Conservation (phyloP, 2,329 filamentous ascomycete species). For the Verticillium alfalfae region DNA sequence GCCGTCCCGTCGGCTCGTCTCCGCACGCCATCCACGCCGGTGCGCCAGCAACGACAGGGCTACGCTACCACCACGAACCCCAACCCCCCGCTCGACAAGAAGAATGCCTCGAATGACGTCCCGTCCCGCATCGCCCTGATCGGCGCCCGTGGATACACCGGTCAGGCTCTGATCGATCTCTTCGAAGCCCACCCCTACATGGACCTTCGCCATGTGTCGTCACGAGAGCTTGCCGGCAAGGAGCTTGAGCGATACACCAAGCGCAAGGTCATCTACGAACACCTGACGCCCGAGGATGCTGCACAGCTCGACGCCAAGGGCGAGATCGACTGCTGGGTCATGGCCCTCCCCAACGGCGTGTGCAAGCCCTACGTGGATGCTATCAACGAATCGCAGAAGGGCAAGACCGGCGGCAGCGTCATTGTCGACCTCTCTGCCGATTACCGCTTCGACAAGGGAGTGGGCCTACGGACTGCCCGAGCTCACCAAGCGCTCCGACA, state of each 20-base stretch:
- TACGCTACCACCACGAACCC: too few relatives aligned
- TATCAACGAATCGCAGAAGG: constrained; percentile 63
- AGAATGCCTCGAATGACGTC: constrained; percentile 73
- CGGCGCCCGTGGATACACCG: constrained; percentile 89
- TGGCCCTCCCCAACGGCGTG: constrained; percentile 84
- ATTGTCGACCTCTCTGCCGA: constrained; percentile 96
- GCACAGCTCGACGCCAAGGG: constrained; percentile 76
- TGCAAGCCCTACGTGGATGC: constrained; percentile 93
- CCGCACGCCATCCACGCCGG: too few relatives aligned
- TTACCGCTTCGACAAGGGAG: constrained; percentile 74
- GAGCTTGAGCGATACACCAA: constrained; percentile 87
- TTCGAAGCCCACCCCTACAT: constrained; percentile 85
- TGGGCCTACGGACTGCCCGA: constrained; percentile 94
- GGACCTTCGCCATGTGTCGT: constrained; percentile 87
- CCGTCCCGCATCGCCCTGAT: constrained; percentile 60
- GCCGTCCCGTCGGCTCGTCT: too few relatives aligned
- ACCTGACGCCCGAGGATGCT: constrained; percentile 80
- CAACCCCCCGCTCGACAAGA: constrained; percentile 36
- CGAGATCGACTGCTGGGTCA: constrained; percentile 92
- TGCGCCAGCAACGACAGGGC: too few relatives aligned
- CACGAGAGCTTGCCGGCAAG: constrained; percentile 83
- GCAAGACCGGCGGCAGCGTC: constrained; percentile 54
- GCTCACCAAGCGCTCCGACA: constrained; percentile 68
- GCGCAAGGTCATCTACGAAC: constrained; percentile 88
- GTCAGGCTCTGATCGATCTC: constrained; percentile 81